phyloP scores from a whole-genome alignment of 1,139 yeast genomes.

The Taphrina confusa region DNA sequence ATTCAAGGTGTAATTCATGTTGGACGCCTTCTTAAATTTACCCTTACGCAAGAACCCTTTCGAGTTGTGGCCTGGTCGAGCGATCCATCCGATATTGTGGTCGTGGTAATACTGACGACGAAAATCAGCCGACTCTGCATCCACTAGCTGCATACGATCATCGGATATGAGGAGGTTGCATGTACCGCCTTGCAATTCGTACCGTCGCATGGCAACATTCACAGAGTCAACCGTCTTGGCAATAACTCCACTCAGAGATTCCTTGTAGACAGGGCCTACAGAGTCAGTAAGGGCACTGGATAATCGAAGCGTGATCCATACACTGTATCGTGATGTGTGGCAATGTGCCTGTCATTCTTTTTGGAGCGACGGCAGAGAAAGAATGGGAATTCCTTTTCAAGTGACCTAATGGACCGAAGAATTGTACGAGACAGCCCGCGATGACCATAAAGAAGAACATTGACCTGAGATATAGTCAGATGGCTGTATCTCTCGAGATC shows the following conservation, averaged over 20 bases:
- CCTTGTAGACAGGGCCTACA: conserved; percentile 38
- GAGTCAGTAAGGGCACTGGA: background rate
- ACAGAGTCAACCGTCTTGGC: conserved; percentile 34
- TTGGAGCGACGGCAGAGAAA: conserved; percentile 33
- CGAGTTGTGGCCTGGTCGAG: conserved; percentile 38
- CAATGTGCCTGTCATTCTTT: conserved; percentile 33
- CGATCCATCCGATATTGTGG: conserved; percentile 37
- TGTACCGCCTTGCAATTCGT: conserved; percentile 37
- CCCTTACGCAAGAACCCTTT: conserved; percentile 34
- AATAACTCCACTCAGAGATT: conserved; percentile 36
- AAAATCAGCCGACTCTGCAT: conserved; percentile 9
- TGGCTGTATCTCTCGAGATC: background rate
- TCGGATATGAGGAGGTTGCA: conserved; percentile 34
- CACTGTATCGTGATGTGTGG: conserved; percentile 37
- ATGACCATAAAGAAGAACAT: conserved; percentile 29
- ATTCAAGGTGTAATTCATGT: conserved; percentile 32
- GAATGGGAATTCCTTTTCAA: conserved; percentile 23
- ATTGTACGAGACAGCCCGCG: conserved; percentile 20
- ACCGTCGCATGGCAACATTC: conserved; percentile 27
- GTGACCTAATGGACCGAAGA: conserved; percentile 35
- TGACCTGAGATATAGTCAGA: background rate
- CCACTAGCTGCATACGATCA: conserved; percentile 36
- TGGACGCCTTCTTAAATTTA: conserved; percentile 33
- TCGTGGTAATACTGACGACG: conserved; percentile 37
- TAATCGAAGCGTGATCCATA: background rate